Conservation (phyloP, 2,329 filamentous ascomycete genomes). For the Alternaria brassicicola region DNA sequence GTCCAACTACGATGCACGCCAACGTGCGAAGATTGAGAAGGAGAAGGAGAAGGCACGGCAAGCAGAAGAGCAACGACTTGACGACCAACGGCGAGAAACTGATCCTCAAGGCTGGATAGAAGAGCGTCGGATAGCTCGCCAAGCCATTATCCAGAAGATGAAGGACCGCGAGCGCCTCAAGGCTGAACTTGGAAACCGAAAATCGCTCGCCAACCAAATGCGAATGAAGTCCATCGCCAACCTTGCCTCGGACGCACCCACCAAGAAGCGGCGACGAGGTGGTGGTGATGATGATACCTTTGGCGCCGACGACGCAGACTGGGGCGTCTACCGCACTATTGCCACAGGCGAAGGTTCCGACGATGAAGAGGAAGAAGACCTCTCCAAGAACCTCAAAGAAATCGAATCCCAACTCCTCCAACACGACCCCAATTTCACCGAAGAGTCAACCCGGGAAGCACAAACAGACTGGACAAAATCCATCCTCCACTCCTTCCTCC, state of each 20-base stretch:
- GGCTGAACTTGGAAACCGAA: conserved; percentile 93
- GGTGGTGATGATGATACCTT: conserved; percentile 95
- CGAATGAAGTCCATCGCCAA: conserved; percentile 99
- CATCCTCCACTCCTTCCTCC: conserved; percentile 85
- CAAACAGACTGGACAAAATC: conserved; percentile 95
- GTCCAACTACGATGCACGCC: conserved; percentile 89
- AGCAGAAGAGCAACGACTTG: conserved; percentile 81
- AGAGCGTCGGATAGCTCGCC: conserved; percentile 76
- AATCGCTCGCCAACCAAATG: conserved; percentile 93
- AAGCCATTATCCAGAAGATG: conserved; percentile 76
- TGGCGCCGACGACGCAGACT: conserved; percentile 95
- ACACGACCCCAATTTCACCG: conserved; percentile 87
- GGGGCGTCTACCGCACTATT: conserved; percentile 95
- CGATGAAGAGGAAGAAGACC: conserved; percentile 91
- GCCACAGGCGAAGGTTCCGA: conserved; percentile 80
- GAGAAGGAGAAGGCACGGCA: conserved; percentile 85
- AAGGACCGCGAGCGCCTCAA: conserved; percentile 93
- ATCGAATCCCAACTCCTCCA: conserved; percentile 85
- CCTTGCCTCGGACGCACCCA: conserved; percentile 84
- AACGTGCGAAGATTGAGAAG: conserved; percentile 94
- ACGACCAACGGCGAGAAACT: conserved; percentile 81
- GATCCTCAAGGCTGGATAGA: conserved; percentile 87
- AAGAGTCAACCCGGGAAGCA: conserved; percentile 89
- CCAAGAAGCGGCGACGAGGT: conserved; percentile 81
- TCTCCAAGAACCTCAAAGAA: conserved; percentile 71